phyloP scores from a whole-genome alignment of 306 rosid genomes.

The Quillaja saponaria region DNA sequence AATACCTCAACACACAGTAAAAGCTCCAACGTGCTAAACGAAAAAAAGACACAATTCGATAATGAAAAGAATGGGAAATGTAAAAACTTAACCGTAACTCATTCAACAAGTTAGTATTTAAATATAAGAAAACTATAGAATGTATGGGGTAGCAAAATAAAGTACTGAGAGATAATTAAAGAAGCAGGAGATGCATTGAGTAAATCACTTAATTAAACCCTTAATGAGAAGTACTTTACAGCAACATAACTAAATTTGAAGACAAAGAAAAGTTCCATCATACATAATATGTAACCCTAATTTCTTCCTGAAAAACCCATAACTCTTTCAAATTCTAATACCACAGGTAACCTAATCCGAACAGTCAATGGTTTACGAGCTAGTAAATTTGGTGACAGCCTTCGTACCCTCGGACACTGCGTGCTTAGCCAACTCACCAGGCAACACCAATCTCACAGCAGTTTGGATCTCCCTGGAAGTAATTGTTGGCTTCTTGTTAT shows the following conservation, averaged over 20 bases:
- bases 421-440: conserved; percentile 79
- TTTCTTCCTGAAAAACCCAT: neutral
- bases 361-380: conserved; percentile 37
- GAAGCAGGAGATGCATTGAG: too few relatives aligned
- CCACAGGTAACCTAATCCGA: neutral
- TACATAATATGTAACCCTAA: neutral
- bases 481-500: conserved; percentile 73
- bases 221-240: neutral
- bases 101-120: too few relatives aligned
- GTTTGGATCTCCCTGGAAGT: conserved; percentile 82
- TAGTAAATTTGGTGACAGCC: conserved; percentile 71
- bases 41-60: too few relatives aligned
- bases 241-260: too few relatives aligned
- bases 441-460: conserved; percentile 71
- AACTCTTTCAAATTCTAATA: neutral
- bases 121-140: too few relatives aligned
- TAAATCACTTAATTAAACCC: neutral
- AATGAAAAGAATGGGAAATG: too few relatives aligned
- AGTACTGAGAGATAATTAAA: too few relatives aligned
- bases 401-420: conserved; percentile 83
- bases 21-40: too few relatives aligned
- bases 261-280: neutral
- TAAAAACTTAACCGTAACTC: too few relatives aligned
- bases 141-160: too few relatives aligned
- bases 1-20: too few relatives aligned